Evolutionary conservation across 805 yeast species (phyloP).

Genomic region (Pichia cephalocereana): DNA sequence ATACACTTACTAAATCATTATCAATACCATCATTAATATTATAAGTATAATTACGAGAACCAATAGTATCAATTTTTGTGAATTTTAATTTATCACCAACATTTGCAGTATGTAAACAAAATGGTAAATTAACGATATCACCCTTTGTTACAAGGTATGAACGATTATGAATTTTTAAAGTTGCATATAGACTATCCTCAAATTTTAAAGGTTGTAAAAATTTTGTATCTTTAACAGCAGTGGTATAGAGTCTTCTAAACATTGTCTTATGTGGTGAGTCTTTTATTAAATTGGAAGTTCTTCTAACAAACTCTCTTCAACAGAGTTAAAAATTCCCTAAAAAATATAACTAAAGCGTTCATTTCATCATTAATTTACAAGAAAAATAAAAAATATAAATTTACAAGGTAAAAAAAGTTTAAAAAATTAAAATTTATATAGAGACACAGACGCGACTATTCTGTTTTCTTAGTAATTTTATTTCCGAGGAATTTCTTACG

Average conservation of each 20-base stretch:
- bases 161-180: slow-evolving; percentile 70
- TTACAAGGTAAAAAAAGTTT: no score
- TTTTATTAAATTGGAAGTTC: no score
- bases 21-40: slow-evolving; percentile 43
- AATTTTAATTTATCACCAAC: slow-evolving; percentile 78
- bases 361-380: no score
- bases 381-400: no score
- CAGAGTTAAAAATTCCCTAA: no score
- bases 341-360: no score
- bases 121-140: slow-evolving; percentile 75
- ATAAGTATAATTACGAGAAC: slow-evolving; percentile 74
- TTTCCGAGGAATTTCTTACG: slow-evolving; percentile 29
- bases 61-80: slow-evolving; percentile 70
- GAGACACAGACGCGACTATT: no score
- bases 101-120: slow-evolving; percentile 60
- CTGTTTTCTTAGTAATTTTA: background rate
- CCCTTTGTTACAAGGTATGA: slow-evolving; percentile 89
- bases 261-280: background rate
- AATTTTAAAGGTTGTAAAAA: slow-evolving; percentile 51
- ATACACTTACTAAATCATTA: slow-evolving; percentile 45
- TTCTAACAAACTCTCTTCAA: no score
- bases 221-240: slow-evolving; percentile 3
- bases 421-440: no score
- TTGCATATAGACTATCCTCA: slow-evolving; percentile 67
- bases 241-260: slow-evolving; percentile 3